Evolutionary conservation across 1,284 basidiomycete genomes (phyloP).

Genomic region (Ustilago shanxiensis): DNA sequence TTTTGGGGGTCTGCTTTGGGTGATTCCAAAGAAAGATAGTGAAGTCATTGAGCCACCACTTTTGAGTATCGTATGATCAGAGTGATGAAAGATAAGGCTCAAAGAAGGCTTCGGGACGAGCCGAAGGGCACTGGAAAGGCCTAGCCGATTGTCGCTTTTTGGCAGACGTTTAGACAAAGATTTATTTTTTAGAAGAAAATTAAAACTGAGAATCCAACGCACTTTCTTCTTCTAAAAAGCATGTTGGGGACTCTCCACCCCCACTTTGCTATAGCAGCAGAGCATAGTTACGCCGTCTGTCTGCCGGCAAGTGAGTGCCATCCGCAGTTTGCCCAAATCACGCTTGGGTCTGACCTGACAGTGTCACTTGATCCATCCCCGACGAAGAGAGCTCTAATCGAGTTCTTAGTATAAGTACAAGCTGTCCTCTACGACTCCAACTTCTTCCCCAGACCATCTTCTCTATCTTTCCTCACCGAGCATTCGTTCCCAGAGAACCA

Average conservation of each 20-base stretch:
- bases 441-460: background rate
- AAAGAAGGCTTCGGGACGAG: background rate
- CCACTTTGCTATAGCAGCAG: background rate
- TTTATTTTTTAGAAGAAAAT: too few species aligned
- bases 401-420: background rate
- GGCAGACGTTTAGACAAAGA: too few species aligned
- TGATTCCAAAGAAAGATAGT: too few species aligned
- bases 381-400: background rate
- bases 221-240: too few species aligned
- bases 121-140: background rate
- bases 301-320: background rate
- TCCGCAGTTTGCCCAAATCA: slow-evolving; percentile 2
- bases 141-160: too few species aligned
- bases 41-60: too few species aligned
- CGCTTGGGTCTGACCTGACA: too few species aligned
- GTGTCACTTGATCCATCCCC: background rate
- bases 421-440: background rate
- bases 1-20: too few species aligned
- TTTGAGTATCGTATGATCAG: too few species aligned
- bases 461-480: background rate
- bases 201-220: background rate
- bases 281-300: background rate
- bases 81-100: background rate
- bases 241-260: background rate
- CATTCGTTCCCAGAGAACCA: background rate